Base-by-base conservation (phyloP, 1,139 yeast genomes). In the Suhomyces bokatorum region DNA sequence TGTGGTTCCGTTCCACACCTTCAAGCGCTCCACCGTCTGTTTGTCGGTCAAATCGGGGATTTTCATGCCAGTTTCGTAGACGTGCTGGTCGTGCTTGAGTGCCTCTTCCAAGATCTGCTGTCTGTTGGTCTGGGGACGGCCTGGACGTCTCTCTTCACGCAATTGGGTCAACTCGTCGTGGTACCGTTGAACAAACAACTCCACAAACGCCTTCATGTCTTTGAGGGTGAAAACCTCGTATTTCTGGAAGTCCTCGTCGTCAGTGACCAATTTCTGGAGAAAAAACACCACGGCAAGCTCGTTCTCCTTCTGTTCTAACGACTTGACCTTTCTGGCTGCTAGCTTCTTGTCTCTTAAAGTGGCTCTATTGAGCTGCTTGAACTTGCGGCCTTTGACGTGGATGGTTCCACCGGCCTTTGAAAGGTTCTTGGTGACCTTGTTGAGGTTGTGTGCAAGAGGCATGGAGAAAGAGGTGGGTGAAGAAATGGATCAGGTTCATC, bases 301-400 rank as follows among this genome's bases (percentile, higher is more conserved):
- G 49, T 77, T 75, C 39, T 78, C 77, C 53, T 84, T 82, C 53
- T 80, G 80, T 43, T 83, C 85, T 30, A 76, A 65, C 51, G 79
- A 79, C 36, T 72, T 70, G 37, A 69, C 64, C 59, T 85, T 86
- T 60, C 78, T 81, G 43, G 71, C 72, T 37, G 75, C 77, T 42
- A 91, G 69, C 62, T 86, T 87, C 40, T 76, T 77, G 51, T 89
- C 95, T 63, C 98, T 77, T 38, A 89, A 68, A 1, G 95, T 81
- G n/a, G 97, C 97, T 51, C 95, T 73, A 49, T 84, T 85, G 45
- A 91, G 70, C 63, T 87, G 90, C 63, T 86, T 85, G 66, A 88
- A 86, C 64, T 88, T 90, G 45, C 97, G 78, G 7, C 97, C 96
- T 59, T 85, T 85, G 33, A 95, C 90, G 63, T 91, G 98, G 54